Evolutionary conservation across 768 basidiomycete genomes (phyloP), one percentile per base, ranked within the genome.

Genomic region (Phlegmacium glaucopus): DNA sequence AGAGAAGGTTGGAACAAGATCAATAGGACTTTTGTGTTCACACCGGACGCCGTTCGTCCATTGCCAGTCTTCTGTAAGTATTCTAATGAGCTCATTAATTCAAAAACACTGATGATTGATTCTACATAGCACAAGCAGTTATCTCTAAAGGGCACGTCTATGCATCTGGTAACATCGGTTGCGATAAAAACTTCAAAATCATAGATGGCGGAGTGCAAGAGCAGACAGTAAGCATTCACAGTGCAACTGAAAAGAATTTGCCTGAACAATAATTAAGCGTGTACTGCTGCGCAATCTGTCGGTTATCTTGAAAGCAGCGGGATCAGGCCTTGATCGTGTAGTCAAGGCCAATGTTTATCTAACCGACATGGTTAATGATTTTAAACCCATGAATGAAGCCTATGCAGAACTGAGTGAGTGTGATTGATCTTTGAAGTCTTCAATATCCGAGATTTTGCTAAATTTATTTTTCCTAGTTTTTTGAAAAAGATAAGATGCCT

Each of bases 331-430:
- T n/a, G 63, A 69, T 27, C 66, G 71, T 36, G 68, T 72, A 13
- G 62, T 74, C 47, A 74, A 74, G 57, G 70, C 62, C 7, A 74
- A 71, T 49, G 55, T 74, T 7, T 76, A 72, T 55, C 56, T 76
- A 32, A 56, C 64, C 15, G 57, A 72, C 44, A 65, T 76, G 64
- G 47, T 57, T 17, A 49, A 54, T 27, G 67, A 74, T 46, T 73
- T 74, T 49, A 41, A 48, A 16, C 53, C 52, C 1, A 72, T 74
- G 67, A 74, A 76, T 42, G 65, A 69, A 34, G 63, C 67, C 1
- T 76, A 74, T 41, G 41, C 57, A 25, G 57, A 70, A n/a, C n/a
- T n/a, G n/a, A 57, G 72, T 71, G 44, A 25, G 54, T 47, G 16
- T 48, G 32, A 30, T 22, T 4, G 15, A 12, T 15, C 28, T 13